Base-by-base conservation (phyloP, 1,284 basidiomycete species). In the Austropuccinia psidii region DNA sequence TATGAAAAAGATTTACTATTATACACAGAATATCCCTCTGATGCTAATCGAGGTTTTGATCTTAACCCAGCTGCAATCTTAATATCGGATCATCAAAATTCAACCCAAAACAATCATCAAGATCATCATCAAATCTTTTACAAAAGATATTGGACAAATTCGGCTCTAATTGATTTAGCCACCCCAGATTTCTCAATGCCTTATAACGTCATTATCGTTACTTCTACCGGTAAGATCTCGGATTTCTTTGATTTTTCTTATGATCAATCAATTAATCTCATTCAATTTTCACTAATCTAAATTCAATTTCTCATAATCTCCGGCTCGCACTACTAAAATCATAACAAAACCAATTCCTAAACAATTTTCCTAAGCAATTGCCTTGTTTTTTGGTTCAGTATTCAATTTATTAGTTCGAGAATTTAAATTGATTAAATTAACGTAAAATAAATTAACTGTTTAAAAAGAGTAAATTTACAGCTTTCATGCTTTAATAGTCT, bases 151-250 rank as follows among this genome's bases (percentile, higher is more conserved):
- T 97, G 95, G 81, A 91, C 91, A 0, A 84, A 87, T 0, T 85
- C 89, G 13, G 84, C 93, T 21, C 86, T 98, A 31, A 87, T 96
- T 50, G 91, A 96, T 80, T 85, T 97, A 29, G 90, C 95, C 8
- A 94, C 92, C 8, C 96, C 96, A 0, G 95, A 98, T 82, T 98
- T 98, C 81, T 94, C 90, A 79, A 98, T 98, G 93, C 94, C 95
- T 13, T 98, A 98, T 83, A 99, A 98, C 82, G 94, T 98, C 76
- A 98, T 98, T 81, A 95, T 96, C 79, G 89, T 97, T 84, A 93
- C 87, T 73, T 91, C 88, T 79, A 93, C 92, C 9, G 45, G 75
- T 67, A 60, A 39, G 65, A 43, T 15, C 52, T 29, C 52, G 2
- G 5, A 8, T 5, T 27, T 41, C 33, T 57, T 21, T 61, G 24